Base-by-base conservation (phyloP, 2,329 filamentous ascomycete genomes). In the Cladobotryum protrusum region DNA sequence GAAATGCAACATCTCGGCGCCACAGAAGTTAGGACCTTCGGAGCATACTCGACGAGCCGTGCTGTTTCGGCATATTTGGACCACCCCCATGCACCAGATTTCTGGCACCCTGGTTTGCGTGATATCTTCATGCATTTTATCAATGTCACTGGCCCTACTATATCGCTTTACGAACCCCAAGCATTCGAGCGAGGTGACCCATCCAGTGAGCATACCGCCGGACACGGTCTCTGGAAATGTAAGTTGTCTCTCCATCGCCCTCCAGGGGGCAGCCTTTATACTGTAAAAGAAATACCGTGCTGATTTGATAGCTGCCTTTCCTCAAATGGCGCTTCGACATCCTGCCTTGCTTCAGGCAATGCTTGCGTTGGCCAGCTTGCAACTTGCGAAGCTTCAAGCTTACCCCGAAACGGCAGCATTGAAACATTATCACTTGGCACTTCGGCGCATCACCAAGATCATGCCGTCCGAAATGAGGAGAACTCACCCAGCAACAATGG, bases 111-210 rank as follows among this genome's bases (percentile, higher is more conserved):
- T 3, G 84, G 86, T 55, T 92, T 89, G 11, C 85, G 89, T 13
- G 79, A 85, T 29, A 83, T 96, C 6, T 97, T 97, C 65, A 86
- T 86, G 65, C 90, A 97, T 67, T 97, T 96, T 65, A 83, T 97
- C 43, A 86, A 89, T 57, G 86, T 93, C 6, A 95, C 90, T 2
- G 91, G 86, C 0, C 88, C 90, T 1, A 87, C 82, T 56, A 81
- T 97, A 63, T 95, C 91, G 1, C 78, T 95, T 24, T 96, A 89
- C 63, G 91, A 97, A 67, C 79, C 92, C 47, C 83, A 91, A 64
- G 83, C 87, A 2, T 78, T 83, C 49, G 77, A 83, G 24, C 62
- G 61, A 42, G 24, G 24, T 8, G 60, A 59, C 6, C 75, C 87
- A 29, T 83, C 83, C 42, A 72, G 74, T 0, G 76, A 87, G 1